These are phyloP conservation scores for Quercus variabilis DNA, from an alignment of 306 rosid genomes.

Conservation along the genomic window DNA sequence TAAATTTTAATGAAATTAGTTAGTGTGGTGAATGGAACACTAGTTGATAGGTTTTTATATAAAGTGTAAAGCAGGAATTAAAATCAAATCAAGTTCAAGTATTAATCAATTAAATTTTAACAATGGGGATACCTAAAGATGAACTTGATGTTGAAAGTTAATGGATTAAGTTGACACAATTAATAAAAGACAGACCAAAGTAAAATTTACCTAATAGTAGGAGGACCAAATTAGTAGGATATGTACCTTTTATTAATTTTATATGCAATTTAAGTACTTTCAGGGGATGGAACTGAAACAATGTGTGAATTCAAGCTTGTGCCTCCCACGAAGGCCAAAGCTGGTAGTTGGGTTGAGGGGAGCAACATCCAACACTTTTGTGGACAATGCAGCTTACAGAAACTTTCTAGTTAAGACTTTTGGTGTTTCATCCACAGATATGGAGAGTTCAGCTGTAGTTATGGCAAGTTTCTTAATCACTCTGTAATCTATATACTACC, in stretches of 20 bases:
- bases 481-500: not conserved
- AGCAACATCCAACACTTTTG: constrained; percentile 35
- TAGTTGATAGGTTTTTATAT: no score
- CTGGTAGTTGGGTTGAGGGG: constrained; percentile 40
- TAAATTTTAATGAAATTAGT: no score
- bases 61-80: no score
- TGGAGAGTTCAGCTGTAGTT: constrained; percentile 51
- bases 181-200: no score
- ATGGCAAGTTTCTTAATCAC: constrained; percentile 24
- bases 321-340: constrained; percentile 39
- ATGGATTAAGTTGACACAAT: no score
- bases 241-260: not conserved
- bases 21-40: no score
- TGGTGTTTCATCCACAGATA: constrained; percentile 36
- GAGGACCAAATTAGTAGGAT: no score
- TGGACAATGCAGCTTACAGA: constrained; percentile 54
- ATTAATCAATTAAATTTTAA: no score
- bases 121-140: no score
- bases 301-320: constrained; percentile 38
- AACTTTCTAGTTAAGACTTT: constrained; percentile 33
- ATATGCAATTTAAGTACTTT: not conserved
- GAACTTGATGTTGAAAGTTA: no score
- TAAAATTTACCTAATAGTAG: no score
- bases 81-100: no score
- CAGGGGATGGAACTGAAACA: constrained; percentile 33